Conservation (phyloP, 2,329 filamentous ascomycete genomes). For the Calonectria pseudoreteaudii region DNA sequence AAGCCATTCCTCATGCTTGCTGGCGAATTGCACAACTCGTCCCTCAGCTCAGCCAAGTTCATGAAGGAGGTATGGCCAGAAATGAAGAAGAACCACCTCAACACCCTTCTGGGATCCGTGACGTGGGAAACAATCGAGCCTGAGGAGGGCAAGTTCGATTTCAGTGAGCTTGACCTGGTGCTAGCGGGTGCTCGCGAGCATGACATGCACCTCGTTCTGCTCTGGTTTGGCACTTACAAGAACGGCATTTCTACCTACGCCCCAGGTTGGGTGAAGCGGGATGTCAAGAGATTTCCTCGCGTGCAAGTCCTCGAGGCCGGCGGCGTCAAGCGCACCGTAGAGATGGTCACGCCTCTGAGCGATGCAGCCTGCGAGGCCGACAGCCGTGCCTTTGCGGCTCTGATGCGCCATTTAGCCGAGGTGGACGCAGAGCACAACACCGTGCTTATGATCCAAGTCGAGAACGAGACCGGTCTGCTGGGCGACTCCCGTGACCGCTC, state of each 20-base stretch:
- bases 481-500: constrained; percentile 64
- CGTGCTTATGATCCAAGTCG: constrained; percentile 68
- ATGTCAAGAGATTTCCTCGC: constrained; percentile 50
- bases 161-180: constrained; percentile 49
- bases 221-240: constrained; percentile 55
- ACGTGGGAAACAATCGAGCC: constrained; percentile 54
- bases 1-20: constrained; percentile 52
- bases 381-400: constrained; percentile 45
- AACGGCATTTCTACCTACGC: constrained; percentile 53
- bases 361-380: constrained; percentile 47
- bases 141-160: constrained; percentile 49
- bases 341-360: constrained; percentile 49
- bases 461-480: constrained; percentile 65
- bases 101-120: constrained; percentile 51
- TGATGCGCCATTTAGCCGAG: constrained; percentile 51
- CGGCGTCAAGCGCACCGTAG: constrained; percentile 46
- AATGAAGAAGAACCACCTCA: constrained; percentile 49
- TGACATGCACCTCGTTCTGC: constrained; percentile 49
- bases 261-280: constrained; percentile 50
- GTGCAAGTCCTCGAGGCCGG: constrained; percentile 48
- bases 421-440: constrained; percentile 60
- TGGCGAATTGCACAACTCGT: constrained; percentile 53
- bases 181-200: constrained; percentile 47
- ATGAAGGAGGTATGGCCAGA: constrained; percentile 47
- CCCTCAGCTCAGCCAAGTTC: constrained; percentile 47